Percentiles rank a stretch among this genome's conserved stretches.
Evolutionary conservation across 352 stramenopile genomes (phyloP).

Genomic region (Paralagenidium karlingii): DNA sequence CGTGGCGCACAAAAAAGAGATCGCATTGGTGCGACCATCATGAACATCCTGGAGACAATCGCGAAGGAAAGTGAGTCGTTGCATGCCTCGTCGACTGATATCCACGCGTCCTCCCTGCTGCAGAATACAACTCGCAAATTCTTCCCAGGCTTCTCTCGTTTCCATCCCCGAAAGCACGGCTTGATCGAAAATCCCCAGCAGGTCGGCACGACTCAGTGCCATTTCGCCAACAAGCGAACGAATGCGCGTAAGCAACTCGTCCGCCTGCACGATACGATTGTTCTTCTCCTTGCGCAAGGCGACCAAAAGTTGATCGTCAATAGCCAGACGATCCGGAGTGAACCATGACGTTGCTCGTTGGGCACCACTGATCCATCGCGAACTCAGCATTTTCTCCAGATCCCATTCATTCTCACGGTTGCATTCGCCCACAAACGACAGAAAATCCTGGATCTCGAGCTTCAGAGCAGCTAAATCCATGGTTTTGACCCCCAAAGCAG

Average conservation of each 20-base stretch:
- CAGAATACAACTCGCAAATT: slow-evolving; percentile 18
- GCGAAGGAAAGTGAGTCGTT: slow-evolving; percentile 10
- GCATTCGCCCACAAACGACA: no score
- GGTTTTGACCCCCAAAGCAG: no score
- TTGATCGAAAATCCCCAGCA: no score
- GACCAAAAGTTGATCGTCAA: slow-evolving; percentile 28
- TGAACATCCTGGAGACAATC: slow-evolving; percentile 25
- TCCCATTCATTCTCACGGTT: no score
- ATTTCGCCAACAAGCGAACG: slow-evolving; percentile 24
- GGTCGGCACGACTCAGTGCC: slow-evolving; percentile 28
- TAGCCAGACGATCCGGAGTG: no score
- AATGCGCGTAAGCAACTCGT: slow-evolving; percentile 27
- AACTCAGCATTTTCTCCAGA: no score
- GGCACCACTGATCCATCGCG: no score
- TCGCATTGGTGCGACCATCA: slow-evolving; percentile 19
- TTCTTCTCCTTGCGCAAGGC: slow-evolving; percentile 46
- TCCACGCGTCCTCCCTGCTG: slow-evolving; percentile 29
- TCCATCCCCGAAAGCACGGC: no score
- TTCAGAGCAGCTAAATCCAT: no score
- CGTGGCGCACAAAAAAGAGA: slow-evolving; percentile 25
- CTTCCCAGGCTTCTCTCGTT: no score
- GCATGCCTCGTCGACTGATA: slow-evolving; percentile 21
- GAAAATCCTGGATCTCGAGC: no score
- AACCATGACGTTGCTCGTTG: no score
- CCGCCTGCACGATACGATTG: slow-evolving; percentile 33